Conservation (phyloP, 176 grass and related monocot species). For the Cymbopogon citratus region DNA sequence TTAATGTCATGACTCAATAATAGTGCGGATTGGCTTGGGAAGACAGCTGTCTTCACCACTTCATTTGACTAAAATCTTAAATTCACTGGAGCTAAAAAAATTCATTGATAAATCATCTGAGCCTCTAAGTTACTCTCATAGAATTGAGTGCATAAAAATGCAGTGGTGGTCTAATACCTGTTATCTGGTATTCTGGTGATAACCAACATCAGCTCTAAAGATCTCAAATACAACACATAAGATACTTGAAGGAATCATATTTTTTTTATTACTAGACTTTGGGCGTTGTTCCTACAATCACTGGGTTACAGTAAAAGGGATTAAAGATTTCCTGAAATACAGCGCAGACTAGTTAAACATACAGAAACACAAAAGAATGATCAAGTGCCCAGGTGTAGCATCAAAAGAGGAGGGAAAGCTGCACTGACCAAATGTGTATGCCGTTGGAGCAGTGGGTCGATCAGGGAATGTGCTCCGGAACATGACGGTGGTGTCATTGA, state of each 20-base stretch:
- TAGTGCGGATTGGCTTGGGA: neutral
- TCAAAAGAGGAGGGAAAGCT: neutral
- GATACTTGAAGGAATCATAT: neutral
- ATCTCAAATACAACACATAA: neutral
- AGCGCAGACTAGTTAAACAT: neutral
- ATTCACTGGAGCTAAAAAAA: neutral
- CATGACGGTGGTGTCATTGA: conserved; percentile 85
- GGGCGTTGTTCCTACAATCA: neutral
- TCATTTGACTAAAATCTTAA: neutral
- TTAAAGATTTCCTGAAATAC: neutral
- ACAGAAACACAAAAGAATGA: neutral
- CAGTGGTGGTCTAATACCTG: neutral
- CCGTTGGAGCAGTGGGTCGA: conserved; percentile 58
- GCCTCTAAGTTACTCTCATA: conserved; percentile 1
- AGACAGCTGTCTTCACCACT: neutral
- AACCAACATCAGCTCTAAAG: neutral
- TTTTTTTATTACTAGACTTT: neutral
- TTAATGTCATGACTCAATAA: neutral
- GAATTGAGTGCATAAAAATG: neutral
- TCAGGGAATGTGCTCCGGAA: conserved; percentile 77
- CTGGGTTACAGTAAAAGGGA: neutral
- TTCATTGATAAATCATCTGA: conserved; percentile 24
- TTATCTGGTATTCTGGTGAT: neutral
- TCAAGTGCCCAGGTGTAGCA: neutral
- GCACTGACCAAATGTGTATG: conserved; percentile 83